Percentiles rank a stretch among this genome's conserved stretches.
Conservation (phyloP, 179 eudicot genomes). For the Gypsophila paniculata region DNA sequence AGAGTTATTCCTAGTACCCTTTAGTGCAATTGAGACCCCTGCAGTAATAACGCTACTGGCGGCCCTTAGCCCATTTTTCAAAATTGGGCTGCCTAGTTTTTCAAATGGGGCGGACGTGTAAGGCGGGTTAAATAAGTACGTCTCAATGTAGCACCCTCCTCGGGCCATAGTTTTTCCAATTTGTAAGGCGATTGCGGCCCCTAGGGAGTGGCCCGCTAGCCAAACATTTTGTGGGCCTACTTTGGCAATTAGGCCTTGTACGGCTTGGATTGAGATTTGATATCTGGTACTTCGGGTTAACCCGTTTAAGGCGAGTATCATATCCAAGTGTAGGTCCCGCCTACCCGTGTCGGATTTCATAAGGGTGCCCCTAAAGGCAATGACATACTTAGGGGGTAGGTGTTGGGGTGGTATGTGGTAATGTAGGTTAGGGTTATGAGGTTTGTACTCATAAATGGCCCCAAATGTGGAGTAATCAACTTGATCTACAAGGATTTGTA, state of each 20-base stretch:
- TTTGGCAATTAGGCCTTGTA: conserved; percentile 37
- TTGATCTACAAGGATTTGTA: conserved; percentile 37
- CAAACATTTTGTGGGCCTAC: conserved; percentile 48
- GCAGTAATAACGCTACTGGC: conserved; percentile 61
- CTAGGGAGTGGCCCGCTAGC: conserved; percentile 82
- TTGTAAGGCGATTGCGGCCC: conserved; percentile 73
- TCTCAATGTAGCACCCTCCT: conserved; percentile 42
- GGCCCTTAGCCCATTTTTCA: conserved; percentile 56
- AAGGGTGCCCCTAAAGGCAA: conserved; percentile 78
- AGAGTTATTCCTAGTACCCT: conserved; percentile 19
- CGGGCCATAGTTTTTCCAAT: conserved; percentile 70
- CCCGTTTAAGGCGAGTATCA: conserved; percentile 48
- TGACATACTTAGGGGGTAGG: conserved; percentile 46
- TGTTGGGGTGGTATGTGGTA: conserved; percentile 16
- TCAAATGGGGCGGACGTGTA: conserved; percentile 62
- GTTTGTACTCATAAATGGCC: conserved; percentile 51
- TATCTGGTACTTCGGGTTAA: conserved; percentile 60
- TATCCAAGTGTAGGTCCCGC: conserved; percentile 60
- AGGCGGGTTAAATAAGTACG: conserved; percentile 75
- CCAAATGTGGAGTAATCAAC: conserved; percentile 70
- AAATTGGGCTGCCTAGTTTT: conserved; percentile 39
- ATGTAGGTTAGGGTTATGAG: conserved; percentile 17
- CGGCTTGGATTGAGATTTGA: conserved; percentile 48
- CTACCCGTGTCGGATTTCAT: conserved; percentile 53
- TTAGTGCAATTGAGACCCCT: conserved; percentile 54